Evolutionary conservation across 331 rosid species (phyloP).

Genomic region (Pyracantha coccinea): DNA sequence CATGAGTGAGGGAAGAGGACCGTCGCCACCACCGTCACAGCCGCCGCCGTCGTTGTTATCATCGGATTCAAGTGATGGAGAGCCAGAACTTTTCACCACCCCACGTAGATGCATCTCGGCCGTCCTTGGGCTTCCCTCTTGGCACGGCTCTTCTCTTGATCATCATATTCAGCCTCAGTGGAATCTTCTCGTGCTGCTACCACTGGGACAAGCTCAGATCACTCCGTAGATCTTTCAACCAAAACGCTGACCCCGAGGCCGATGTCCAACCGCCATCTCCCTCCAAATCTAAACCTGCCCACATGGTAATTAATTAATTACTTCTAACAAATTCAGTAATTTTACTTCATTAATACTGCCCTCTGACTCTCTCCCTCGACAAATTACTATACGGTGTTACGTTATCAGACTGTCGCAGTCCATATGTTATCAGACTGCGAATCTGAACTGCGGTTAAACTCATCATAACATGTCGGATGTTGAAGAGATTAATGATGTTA

Average conservation of each 20-base stretch:
- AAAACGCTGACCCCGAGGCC: constrained; percentile 9
- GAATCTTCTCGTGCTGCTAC: constrained; percentile 94
- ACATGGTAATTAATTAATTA: constrained; percentile 25
- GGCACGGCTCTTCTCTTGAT: constrained; percentile 87
- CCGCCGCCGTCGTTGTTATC: neutral
- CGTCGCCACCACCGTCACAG: neutral
- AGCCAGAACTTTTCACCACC: constrained; percentile 54
- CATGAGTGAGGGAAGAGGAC: constrained; percentile 22
- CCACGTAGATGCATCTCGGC: constrained; percentile 65
- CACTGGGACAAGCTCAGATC: constrained; percentile 95
- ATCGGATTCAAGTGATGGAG: constrained; percentile 38
- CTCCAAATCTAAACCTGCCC: constrained; percentile 25
- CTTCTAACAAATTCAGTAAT: neutral
- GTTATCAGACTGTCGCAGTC: no score
- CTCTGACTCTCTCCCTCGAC: neutral
- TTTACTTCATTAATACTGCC: neutral
- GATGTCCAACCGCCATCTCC: constrained; percentile 25
- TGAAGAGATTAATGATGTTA: neutral
- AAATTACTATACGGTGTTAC: no score
- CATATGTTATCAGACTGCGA: neutral
- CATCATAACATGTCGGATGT: no score
- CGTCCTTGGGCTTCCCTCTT: constrained; percentile 85
- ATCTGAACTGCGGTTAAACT: neutral
- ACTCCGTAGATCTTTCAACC: constrained; percentile 42
- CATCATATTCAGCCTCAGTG: constrained; percentile 85